Base-by-base conservation (phyloP, 129 eudicot species). In the Cynara cardunculus region DNA sequence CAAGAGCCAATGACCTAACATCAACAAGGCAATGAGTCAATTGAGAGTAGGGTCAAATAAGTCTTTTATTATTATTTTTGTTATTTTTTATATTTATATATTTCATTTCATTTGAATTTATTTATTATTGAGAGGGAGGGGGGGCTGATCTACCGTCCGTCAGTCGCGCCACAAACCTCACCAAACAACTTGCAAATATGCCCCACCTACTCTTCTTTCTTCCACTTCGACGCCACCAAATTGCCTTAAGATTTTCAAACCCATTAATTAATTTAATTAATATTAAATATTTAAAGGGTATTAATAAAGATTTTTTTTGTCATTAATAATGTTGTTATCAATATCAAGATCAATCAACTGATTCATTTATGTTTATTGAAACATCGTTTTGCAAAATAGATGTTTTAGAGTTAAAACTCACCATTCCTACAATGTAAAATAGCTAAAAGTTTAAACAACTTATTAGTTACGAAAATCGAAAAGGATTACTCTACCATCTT, bases 141-240 rank as follows among this genome's bases (percentile, higher is more conserved):
- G 61, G 70, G 70, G 62, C 31, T 65, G 19, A 77, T 77, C 81
- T 27, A 69, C 68, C 68, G 24, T 32, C 82, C 82, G 82, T 35
- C 34, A 68, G 75, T 78, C 61, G 75, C 82, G 82, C 82, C 75
- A 41, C 75, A 70, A 68, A 41, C 74, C 5, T 22, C 31, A 78
- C 75, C 82, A 78, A 78, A 78, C 82, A 78, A 78, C 49, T 78
- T 78, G 41, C 81, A 11, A 56, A 56, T 64, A 16, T 21, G 69
- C 14, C 69, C 75, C 56, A 70, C 74, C 74, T 18, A 70, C 74
- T 70, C 74, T 70, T 31, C 74, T 35, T 7, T 70, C 46, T 70
- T 31, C 19, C 7, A 14, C 10, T 70, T 32, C 7, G 16, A 31
- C 0, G 4, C 59, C 18, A 46, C 61, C 9, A 56, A 56, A 56